A percentile compares a stretch with the other conserved stretches of the same genome.
phyloP scores from a whole-genome alignment of 164 flowering plant species.

The Magnolia changhungtana region DNA sequence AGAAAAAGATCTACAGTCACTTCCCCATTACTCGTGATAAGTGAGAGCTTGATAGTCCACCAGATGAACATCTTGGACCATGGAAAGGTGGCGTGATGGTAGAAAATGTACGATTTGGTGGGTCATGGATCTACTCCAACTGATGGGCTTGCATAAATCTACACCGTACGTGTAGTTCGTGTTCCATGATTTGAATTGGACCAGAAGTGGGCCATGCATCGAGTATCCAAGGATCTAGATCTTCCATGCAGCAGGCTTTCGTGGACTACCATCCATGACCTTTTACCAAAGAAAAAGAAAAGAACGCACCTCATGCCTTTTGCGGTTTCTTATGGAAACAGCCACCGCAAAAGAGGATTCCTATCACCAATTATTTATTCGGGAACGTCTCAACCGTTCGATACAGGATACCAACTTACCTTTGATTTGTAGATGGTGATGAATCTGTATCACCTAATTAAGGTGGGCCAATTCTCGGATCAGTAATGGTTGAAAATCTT shows the following conservation, averaged over 20 bases:
- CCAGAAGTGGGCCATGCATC: neutral
- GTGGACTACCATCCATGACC: neutral
- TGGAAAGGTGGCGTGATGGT: no score
- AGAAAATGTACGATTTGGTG: neutral
- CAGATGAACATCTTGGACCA: no score
- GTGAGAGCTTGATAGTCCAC: no score
- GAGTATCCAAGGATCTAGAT: neutral
- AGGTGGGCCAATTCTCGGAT: neutral
- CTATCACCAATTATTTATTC: no score
- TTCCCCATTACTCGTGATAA: no score
- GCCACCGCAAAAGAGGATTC: neutral
- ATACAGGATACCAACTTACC: no score
- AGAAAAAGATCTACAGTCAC: no score
- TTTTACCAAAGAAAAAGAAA: neutral
- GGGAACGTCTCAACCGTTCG: no score
- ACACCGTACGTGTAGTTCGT: neutral
- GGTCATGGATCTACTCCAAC: neutral
- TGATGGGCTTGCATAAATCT: neutral
- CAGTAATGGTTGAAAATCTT: neutral
- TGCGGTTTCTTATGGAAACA: neutral
- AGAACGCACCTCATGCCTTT: neutral
- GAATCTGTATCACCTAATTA: neutral
- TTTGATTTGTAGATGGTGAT: neutral
- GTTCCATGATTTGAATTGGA: neutral
- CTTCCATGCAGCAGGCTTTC: neutral